phyloP scores from a whole-genome alignment of 2,329 filamentous ascomycete species.

The Metarhizium robertsii region DNA sequence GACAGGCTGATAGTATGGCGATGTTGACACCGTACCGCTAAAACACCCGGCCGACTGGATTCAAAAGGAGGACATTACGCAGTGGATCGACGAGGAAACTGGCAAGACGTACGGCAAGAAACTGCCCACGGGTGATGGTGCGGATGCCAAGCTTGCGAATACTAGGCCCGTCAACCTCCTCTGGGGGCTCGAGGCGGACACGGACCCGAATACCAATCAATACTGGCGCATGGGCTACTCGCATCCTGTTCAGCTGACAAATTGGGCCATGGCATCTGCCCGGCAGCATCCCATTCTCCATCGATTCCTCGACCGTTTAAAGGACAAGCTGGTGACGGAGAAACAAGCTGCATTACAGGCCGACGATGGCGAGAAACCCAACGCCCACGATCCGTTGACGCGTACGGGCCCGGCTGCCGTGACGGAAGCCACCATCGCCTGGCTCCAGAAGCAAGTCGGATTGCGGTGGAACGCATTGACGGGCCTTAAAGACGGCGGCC shows the following conservation, averaged over 20 bases:
- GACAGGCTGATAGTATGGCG: conserved; percentile 12
- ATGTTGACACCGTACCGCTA: conserved; percentile 16
- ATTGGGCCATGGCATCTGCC: conserved; percentile 16
- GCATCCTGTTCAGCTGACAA: conserved; percentile 15
- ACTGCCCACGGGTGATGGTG: background rate
- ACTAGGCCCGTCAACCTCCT: conserved; percentile 13
- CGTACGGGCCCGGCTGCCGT: conserved; percentile 16
- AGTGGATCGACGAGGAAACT: conserved; percentile 12
- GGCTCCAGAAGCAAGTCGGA: conserved; percentile 10
- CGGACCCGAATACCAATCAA: conserved; percentile 11
- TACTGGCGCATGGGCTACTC: conserved; percentile 18
- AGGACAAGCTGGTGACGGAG: conserved; percentile 5
- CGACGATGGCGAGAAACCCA: background rate
- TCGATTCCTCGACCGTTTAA: conserved; percentile 13
- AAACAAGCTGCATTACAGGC: conserved; percentile 4
- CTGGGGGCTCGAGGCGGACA: conserved; percentile 16
- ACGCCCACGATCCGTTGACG: conserved; percentile 11
- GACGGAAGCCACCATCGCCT: conserved; percentile 11
- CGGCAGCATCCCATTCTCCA: conserved; percentile 12
- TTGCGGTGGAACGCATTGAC: conserved; percentile 16
- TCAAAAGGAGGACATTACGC: conserved; percentile 9
- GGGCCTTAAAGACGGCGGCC: conserved; percentile 13
- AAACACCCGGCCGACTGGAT: conserved; percentile 14
- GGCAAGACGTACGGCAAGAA: conserved; percentile 8
- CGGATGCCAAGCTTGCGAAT: background rate